These are phyloP conservation scores for Tarenaya hassleriana DNA, from an alignment of 345 rosid species.

Conservation along the genomic window DNA sequence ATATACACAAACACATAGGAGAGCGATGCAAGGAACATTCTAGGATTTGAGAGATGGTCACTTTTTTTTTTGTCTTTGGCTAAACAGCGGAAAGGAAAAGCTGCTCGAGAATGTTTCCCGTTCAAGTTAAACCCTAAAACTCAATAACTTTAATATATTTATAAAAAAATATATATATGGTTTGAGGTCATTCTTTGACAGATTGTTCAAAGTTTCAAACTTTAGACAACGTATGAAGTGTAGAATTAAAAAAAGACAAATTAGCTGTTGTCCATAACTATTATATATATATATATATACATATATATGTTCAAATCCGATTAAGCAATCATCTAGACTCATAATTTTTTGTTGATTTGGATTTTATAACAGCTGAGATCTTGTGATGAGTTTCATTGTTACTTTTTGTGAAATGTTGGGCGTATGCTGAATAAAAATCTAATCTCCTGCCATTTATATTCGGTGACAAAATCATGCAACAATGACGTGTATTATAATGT, in stretches of 20 bases:
- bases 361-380: background rate
- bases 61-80: constrained; percentile 22
- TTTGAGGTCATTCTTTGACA: constrained; percentile 22
- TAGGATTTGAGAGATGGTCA: background rate
- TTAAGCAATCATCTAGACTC: no score
- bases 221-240: no score
- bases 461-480: no score
- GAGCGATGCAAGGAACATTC: constrained; percentile 14
- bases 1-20: no score
- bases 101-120: constrained; percentile 30
- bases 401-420: no score
- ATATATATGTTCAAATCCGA: no score
- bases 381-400: background rate
- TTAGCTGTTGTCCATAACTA: constrained; percentile 21
- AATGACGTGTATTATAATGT: background rate
- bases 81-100: constrained; percentile 21
- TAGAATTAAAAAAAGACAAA: constrained; percentile 15
- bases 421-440: no score
- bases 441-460: no score
- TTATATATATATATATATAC: no score
- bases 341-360: no score
- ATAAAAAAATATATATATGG: constrained; percentile 12
- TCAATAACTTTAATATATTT: background rate
- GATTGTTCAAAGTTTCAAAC: constrained; percentile 24
- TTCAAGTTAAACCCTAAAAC: constrained; percentile 24